Evolutionary conservation across 2,329 filamentous ascomycete species (phyloP).

Genomic region (Apiospora marii): DNA sequence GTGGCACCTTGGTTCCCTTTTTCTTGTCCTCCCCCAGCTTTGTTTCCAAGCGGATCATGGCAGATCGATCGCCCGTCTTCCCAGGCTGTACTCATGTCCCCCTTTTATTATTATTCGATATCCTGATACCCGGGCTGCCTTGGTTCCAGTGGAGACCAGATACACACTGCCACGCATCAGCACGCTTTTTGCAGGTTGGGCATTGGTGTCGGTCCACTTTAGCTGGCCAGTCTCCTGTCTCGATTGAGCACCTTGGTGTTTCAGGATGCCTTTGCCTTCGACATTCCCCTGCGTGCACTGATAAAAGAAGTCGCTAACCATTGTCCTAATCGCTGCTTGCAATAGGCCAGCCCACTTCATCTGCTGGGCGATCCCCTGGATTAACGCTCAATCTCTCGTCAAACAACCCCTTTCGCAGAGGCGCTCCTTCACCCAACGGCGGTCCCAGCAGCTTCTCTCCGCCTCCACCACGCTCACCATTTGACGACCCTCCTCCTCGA

Average conservation of each 20-base stretch:
- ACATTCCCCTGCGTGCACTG: conserved; percentile 50
- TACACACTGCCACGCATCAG: conserved; percentile 23
- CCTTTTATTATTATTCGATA: conserved; percentile 20
- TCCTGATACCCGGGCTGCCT: conserved; percentile 23
- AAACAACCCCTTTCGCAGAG: conserved; percentile 84
- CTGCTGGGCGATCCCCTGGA: conserved; percentile 55
- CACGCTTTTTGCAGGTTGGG: conserved; percentile 20
- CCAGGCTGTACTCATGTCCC: background rate
- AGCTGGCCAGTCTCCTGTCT: conserved; percentile 50
- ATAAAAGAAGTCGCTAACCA: conserved; percentile 33
- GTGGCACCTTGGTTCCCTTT: conserved; percentile 19
- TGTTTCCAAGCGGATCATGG: conserved; percentile 19
- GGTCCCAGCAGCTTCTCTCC: conserved; percentile 39
- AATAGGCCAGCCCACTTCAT: conserved; percentile 44
- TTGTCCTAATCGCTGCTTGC: conserved; percentile 37
- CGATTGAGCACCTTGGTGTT: conserved; percentile 56
- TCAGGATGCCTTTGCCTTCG: conserved; percentile 53
- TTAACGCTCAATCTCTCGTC: conserved; percentile 75
- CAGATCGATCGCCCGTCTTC: conserved; percentile 17
- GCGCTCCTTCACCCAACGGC: conserved; percentile 65
- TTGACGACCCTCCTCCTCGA: conserved; percentile 66
- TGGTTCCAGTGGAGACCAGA: conserved; percentile 21
- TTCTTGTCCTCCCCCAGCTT: conserved; percentile 17
- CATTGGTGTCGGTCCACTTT: conserved; percentile 45
- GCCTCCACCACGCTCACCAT: conserved; percentile 60